Percentiles rank a stretch among this genome's conserved stretches.
These are phyloP conservation scores for Mycosphaerelloides madeirae DNA, from an alignment of 2,329 filamentous ascomycete species.

Conservation along the genomic window DNA sequence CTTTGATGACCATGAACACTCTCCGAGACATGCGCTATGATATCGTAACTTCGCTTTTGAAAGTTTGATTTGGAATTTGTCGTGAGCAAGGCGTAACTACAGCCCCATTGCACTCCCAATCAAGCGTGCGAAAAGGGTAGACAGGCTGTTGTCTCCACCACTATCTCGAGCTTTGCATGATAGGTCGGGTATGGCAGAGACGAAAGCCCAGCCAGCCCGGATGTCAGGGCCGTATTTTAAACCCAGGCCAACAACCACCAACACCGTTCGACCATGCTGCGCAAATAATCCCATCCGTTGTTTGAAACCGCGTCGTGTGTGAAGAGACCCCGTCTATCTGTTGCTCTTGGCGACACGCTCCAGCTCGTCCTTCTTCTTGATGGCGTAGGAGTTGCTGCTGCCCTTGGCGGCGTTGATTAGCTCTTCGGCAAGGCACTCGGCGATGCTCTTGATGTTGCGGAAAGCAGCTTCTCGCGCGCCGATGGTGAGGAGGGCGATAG, in stretches of 20 bases:
- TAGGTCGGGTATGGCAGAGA: too few relatives aligned
- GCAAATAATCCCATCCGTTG: slow-evolving; percentile 8
- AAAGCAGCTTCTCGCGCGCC: slow-evolving; percentile 98
- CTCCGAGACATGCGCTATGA: too few relatives aligned
- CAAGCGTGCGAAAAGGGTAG: slow-evolving; percentile 2
- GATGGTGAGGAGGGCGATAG: slow-evolving; percentile 97
- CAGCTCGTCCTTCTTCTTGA: slow-evolving; percentile 99
- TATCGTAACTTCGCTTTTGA: background rate
- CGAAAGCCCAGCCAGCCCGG: too few relatives aligned
- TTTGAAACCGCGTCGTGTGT: too few relatives aligned
- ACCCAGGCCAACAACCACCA: slow-evolving; percentile 7
- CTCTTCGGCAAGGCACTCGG: slow-evolving; percentile 99
- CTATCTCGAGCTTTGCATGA: background rate
- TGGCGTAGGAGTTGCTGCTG: slow-evolving; percentile 99
- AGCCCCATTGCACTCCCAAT: slow-evolving; percentile 1
- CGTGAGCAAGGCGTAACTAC: slow-evolving; percentile 1
- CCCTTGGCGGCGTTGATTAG: slow-evolving; percentile 99
- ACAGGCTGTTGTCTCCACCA: slow-evolving; percentile 1
- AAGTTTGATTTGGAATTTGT: slow-evolving; percentile 2
- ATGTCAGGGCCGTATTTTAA: background rate
- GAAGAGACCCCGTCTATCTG: slow-evolving; percentile 67
- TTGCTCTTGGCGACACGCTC: slow-evolving; percentile 99
- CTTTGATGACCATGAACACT: too few relatives aligned
- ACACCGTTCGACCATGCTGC: slow-evolving; percentile 21
- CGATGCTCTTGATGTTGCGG: slow-evolving; percentile 99